These are phyloP conservation scores for Fusarium torulosum DNA, from an alignment of 2,329 filamentous ascomycete genomes.

Conservation along the genomic window DNA sequence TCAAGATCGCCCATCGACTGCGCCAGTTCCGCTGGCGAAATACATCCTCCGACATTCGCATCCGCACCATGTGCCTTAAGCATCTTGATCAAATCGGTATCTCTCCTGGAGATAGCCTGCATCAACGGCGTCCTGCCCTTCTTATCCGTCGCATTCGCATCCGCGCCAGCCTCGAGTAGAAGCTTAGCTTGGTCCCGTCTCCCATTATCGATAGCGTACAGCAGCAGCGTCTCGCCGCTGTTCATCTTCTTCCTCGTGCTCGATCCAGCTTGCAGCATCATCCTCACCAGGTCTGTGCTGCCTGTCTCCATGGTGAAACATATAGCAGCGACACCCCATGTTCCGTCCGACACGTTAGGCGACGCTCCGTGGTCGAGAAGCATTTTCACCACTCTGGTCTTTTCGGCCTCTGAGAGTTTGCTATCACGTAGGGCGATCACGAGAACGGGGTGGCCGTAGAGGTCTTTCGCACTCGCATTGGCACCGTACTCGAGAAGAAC, in stretches of 20 bases:
- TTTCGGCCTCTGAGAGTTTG: constrained; percentile 45
- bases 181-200: constrained; percentile 41
- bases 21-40: constrained; percentile 45
- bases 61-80: constrained; percentile 49
- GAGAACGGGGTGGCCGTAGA: constrained; percentile 50
- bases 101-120: constrained; percentile 49
- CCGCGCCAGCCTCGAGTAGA: constrained; percentile 52
- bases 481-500: constrained; percentile 53
- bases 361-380: constrained; percentile 54
- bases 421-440: constrained; percentile 49
- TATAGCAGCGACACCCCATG: constrained; percentile 41
- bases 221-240: constrained; percentile 49
- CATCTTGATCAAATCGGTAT: constrained; percentile 48
- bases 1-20: constrained; percentile 43
- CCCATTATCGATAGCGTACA: constrained; percentile 49
- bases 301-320: constrained; percentile 47
- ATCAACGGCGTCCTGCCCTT: constrained; percentile 51
- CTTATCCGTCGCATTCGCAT: constrained; percentile 50
- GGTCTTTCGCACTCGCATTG: constrained; percentile 50
- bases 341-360: constrained; percentile 46
- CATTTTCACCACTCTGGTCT: constrained; percentile 45
- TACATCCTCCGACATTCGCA: constrained; percentile 30
- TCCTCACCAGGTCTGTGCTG: constrained; percentile 41
- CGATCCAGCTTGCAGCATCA: constrained; percentile 50
- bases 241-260: constrained; percentile 47